phyloP scores from a whole-genome alignment of 148 eudicot genomes.

The Mesembryanthemum crystallinum region DNA sequence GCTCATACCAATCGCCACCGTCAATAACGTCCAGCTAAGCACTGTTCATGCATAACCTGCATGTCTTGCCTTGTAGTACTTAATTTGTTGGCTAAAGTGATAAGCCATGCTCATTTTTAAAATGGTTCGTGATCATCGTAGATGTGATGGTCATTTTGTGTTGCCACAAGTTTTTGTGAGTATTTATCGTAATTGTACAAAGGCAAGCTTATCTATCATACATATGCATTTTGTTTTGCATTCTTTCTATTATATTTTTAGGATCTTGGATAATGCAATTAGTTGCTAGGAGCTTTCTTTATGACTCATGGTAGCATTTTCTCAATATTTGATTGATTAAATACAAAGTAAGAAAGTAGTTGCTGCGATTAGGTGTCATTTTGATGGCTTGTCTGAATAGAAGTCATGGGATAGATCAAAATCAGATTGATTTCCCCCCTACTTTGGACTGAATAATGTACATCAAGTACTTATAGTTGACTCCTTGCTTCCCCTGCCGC shows the following conservation, averaged over 20 bases:
- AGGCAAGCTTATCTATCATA: too few relatives aligned
- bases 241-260: background rate
- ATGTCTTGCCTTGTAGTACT: background rate
- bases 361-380: background rate
- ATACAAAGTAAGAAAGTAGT: background rate
- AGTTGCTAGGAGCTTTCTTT: background rate
- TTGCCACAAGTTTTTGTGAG: too few relatives aligned
- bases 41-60: too few relatives aligned
- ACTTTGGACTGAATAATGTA: too few relatives aligned
- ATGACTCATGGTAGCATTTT: background rate
- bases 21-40: background rate
- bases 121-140: background rate
- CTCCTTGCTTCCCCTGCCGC: background rate
- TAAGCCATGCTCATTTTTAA: background rate
- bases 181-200: too few relatives aligned
- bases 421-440: background rate
- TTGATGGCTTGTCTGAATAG: background rate
- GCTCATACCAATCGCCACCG: background rate
- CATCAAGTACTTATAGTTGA: background rate
- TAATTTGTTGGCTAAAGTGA: background rate
- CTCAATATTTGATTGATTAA: background rate
- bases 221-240: background rate
- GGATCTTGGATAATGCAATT: background rate
- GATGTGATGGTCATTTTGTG: background rate
- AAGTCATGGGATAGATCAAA: background rate